A percentile compares a stretch with the other conserved stretches of the same genome.
Evolutionary conservation across 208 protist genomes (phyloP).

Genomic region (Wallacemonas collosoma): DNA sequence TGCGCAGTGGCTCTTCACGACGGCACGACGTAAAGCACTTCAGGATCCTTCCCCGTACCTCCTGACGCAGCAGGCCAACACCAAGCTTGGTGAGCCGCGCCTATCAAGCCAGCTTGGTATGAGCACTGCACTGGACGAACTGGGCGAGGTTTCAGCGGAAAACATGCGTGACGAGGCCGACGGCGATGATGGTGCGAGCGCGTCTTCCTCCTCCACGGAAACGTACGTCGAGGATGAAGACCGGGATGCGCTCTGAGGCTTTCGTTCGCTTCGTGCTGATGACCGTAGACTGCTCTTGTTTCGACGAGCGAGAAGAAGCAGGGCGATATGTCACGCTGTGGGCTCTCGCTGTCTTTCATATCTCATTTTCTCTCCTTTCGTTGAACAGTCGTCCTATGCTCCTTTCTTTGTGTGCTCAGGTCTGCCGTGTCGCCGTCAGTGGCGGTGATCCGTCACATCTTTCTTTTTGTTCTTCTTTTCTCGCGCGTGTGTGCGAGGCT

Average conservation of each 20-base stretch:
- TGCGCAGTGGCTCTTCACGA: conserved; percentile 13
- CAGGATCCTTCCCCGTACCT: conserved; percentile 18
- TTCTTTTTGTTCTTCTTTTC: too few species aligned
- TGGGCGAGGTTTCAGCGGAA: not conserved
- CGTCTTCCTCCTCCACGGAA: conserved; percentile 17
- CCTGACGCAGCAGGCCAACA: not conserved
- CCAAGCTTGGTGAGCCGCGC: not conserved
- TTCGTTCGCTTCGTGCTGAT: not conserved
- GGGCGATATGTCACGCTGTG: too few species aligned
- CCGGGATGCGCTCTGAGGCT: not conserved
- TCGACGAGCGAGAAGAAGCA: too few species aligned
- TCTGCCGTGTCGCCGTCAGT: too few species aligned
- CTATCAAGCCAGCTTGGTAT: not conserved
- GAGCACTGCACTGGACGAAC: not conserved
- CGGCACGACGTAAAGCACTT: conserved; percentile 5
- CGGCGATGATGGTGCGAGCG: conserved; percentile 9
- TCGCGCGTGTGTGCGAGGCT: too few species aligned
- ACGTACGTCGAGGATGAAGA: conserved; percentile 20
- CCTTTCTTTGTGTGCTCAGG: too few species aligned
- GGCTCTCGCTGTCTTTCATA: too few species aligned
- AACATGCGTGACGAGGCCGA: not conserved
- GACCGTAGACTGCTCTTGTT: too few species aligned
- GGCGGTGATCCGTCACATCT: too few species aligned
- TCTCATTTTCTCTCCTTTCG: too few species aligned
- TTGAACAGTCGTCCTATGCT: too few species aligned